phyloP scores from a whole-genome alignment of 78 protist species.

The Monocercomonoides exilis region DNA sequence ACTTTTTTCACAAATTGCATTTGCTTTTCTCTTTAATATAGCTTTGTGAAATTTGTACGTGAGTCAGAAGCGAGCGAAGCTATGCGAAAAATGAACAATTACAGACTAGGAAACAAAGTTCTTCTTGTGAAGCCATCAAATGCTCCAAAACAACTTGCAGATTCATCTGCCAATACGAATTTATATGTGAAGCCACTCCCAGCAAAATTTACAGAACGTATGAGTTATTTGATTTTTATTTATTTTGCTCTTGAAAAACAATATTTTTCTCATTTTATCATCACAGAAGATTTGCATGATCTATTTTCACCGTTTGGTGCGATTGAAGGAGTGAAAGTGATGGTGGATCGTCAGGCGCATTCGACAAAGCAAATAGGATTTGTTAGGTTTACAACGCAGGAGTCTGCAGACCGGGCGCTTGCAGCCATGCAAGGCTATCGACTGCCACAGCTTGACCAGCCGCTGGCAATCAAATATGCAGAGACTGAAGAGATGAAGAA shows the following conservation, averaged over 20 bases:
- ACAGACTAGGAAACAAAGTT: background rate
- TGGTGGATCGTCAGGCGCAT: background rate
- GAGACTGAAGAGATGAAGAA: background rate
- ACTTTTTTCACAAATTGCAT: too few species aligned
- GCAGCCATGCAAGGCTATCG: background rate
- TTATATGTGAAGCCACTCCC: background rate
- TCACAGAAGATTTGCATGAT: background rate
- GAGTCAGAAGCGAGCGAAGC: background rate
- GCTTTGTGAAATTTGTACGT: background rate
- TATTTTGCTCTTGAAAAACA: too few species aligned
- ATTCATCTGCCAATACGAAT: background rate
- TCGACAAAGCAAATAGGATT: background rate
- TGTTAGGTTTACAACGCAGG: background rate
- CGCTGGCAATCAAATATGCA: background rate
- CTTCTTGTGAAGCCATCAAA: background rate
- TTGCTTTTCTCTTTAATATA: too few species aligned
- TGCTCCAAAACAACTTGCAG: background rate
- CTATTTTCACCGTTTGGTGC: background rate
- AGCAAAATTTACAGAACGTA: background rate
- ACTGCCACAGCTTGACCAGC: background rate
- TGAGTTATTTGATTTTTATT: too few species aligned
- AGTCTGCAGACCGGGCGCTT: background rate
- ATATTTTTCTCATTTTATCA: background rate
- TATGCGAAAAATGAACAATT: background rate
- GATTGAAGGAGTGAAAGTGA: background rate